Base-by-base conservation (phyloP, 176 grass and related monocot genomes). In the Urochloa ruziziensis region DNA sequence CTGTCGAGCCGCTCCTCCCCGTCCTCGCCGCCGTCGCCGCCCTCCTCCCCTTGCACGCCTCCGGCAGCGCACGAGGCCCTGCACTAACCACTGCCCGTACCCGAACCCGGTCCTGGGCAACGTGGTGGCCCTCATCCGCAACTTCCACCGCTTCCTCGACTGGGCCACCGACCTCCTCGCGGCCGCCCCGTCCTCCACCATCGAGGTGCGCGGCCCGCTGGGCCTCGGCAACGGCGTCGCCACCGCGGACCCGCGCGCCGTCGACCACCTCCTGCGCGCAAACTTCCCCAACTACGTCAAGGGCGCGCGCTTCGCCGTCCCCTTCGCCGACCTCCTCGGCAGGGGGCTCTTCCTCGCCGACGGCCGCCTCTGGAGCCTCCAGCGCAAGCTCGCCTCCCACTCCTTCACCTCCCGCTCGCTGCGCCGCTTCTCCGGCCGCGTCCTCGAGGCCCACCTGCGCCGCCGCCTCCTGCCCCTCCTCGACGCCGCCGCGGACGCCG, bases 61-160 rank as follows among this genome's bases (percentile, higher is more conserved):
- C 52, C 40, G 74, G 13, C 39, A 53, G 34, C 61, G 59, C 62
- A 15, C 64, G 53, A 58, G 69, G 15, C 37, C 39, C 44, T 47
- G 36, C 49, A n/a, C n/a, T n/a, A 86, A 88, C 74, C 74, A 84
- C 82, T 92, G 90, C 58, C 93, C 93, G 24, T 64, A 90, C 82
- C 85, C 93, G 10, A 80, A 95, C 71, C 88, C 64, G 14, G 11
- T 93, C 14, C 28, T 93, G 18, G 93, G 93, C 49, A 88, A 95
- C 80, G 3, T 78, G 19, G 34, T 91, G 40, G 88, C 88, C 4
- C 40, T 93, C 33, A 34, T 91, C 82, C 82, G 75, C 74, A 95
- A 95, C 83, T 83, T 84, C 61, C 88, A 88, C 80, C 90, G 90
- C 59, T 89, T 95, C 79, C 90, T 92, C 67, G 93, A 95, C 90